Conservation (phyloP, 805 yeast genomes). For the Saccharomycopsis fibuligera region DNA sequence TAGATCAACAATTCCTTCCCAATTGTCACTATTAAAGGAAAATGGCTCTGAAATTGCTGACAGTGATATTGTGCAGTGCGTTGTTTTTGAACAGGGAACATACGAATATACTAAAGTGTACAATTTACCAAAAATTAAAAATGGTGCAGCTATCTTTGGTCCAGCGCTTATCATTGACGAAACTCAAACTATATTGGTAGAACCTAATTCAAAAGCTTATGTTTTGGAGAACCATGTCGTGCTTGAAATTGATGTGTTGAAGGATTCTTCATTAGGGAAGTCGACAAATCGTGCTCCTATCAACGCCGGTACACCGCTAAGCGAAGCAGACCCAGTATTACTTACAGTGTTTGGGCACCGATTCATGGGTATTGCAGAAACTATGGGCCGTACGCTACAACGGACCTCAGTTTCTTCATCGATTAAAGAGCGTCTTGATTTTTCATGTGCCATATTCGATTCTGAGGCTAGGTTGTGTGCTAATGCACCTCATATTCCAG, state of each 20-base stretch:
- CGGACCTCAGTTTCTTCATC: slow-evolving; percentile 39
- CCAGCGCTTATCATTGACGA: slow-evolving; percentile 32
- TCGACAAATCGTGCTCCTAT: background rate
- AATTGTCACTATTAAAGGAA: too few relatives aligned
- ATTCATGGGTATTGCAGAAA: slow-evolving; percentile 46
- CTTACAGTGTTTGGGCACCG: slow-evolving; percentile 39
- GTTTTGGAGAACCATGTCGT: slow-evolving; percentile 35
- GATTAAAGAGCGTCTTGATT: slow-evolving; percentile 43
- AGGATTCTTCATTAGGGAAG: background rate
- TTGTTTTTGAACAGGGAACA: slow-evolving; percentile 28
- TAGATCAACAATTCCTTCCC: slow-evolving; percentile 29
- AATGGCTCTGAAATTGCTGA: too few relatives aligned
- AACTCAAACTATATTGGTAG: slow-evolving; percentile 35
- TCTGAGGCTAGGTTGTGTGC: slow-evolving; percentile 38
- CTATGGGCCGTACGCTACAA: slow-evolving; percentile 41
- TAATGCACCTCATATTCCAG: slow-evolving; percentile 44
- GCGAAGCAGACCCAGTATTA: slow-evolving; percentile 38
- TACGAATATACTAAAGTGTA: slow-evolving; percentile 23
- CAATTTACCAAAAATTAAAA: background rate
- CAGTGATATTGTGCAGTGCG: slow-evolving; percentile 32
- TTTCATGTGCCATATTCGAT: slow-evolving; percentile 44
- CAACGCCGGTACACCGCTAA: background rate
- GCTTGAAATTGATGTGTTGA: slow-evolving; percentile 26
- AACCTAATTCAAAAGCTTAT: slow-evolving; percentile 33
- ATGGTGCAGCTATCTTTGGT: slow-evolving; percentile 31